Conservation (phyloP, 139 green algal genomes). For the Trebouxia sp. region DNA sequence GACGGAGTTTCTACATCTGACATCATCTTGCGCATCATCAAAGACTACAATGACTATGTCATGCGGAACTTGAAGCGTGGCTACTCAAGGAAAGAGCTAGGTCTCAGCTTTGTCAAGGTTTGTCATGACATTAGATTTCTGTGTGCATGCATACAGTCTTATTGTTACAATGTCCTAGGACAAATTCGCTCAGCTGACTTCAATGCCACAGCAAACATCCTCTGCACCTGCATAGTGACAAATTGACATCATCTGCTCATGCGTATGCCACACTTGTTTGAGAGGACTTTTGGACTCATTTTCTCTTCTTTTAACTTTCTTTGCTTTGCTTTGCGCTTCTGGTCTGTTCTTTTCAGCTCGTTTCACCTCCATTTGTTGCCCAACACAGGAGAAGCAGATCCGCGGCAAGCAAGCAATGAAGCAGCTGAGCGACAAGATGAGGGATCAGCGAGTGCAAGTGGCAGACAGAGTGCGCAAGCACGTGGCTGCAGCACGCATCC, state of each 20-base stretch:
- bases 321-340: no score
- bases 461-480: slow-evolving; percentile 59
- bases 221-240: no score
- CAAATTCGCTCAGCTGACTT: background rate
- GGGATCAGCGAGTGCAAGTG: slow-evolving; percentile 61
- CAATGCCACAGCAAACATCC: no score
- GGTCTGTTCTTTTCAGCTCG: no score
- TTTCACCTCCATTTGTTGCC: slow-evolving; percentile 25
- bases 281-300: no score
- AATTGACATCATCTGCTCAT: no score
- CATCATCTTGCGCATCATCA: slow-evolving; percentile 90
- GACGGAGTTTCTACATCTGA: slow-evolving; percentile 89
- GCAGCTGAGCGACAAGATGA: slow-evolving; percentile 66
- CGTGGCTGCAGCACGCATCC: slow-evolving; percentile 36
- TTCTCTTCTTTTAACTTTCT: no score
- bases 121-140: background rate
- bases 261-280: no score
- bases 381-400: slow-evolving; percentile 75
- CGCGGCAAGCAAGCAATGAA: slow-evolving; percentile 60
- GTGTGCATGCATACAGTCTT: no score
- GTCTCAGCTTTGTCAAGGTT: slow-evolving; percentile 53
- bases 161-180: no score
- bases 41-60: slow-evolving; percentile 93
- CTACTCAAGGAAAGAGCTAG: slow-evolving; percentile 81
- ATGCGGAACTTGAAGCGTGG: slow-evolving; percentile 86